Evolutionary conservation across 352 stramenopile genomes (phyloP).

Genomic region (Phytophthora kernoviae): DNA sequence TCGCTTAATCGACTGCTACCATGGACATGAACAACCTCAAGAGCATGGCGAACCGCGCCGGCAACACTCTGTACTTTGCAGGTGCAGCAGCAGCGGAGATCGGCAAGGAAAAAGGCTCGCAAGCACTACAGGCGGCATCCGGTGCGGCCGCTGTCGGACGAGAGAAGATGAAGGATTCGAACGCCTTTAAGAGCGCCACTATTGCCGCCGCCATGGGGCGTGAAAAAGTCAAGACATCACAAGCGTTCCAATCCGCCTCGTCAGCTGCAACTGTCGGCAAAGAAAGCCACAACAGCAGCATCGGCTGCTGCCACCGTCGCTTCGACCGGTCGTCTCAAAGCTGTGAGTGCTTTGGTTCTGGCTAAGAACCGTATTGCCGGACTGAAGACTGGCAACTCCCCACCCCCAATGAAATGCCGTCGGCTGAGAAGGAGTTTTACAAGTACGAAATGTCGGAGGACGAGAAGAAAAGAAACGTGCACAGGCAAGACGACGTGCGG

Average conservation of each 20-base stretch:
- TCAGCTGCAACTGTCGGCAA: constrained; percentile 59
- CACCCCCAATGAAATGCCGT: constrained; percentile 37
- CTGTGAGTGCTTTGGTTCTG: constrained; percentile 51
- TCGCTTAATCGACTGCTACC: not conserved
- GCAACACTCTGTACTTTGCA: constrained; percentile 74
- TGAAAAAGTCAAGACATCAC: constrained; percentile 65
- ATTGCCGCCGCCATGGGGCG: constrained; percentile 50
- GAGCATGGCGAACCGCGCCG: constrained; percentile 73
- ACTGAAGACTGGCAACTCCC: constrained; percentile 29
- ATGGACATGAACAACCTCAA: constrained; percentile 74
- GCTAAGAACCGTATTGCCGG: constrained; percentile 63
- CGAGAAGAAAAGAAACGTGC: constrained; percentile 77
- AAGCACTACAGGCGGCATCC: constrained; percentile 54
- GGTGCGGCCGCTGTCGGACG: constrained; percentile 50
- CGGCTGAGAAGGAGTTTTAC: constrained; percentile 73
- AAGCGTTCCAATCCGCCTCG: constrained; percentile 61
- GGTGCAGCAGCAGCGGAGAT: constrained; percentile 54
- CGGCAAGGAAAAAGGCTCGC: constrained; percentile 61
- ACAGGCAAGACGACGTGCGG: constrained; percentile 58
- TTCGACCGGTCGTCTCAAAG: constrained; percentile 56
- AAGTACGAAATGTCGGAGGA: constrained; percentile 85
- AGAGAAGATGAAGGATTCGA: constrained; percentile 67
- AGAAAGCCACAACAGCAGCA: constrained; percentile 52
- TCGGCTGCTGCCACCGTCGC: constrained; percentile 50
- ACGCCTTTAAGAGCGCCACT: constrained; percentile 61